Base-by-base conservation (phyloP, 2,329 filamentous ascomycete genomes). In the Pseudocercospora ulei region DNA sequence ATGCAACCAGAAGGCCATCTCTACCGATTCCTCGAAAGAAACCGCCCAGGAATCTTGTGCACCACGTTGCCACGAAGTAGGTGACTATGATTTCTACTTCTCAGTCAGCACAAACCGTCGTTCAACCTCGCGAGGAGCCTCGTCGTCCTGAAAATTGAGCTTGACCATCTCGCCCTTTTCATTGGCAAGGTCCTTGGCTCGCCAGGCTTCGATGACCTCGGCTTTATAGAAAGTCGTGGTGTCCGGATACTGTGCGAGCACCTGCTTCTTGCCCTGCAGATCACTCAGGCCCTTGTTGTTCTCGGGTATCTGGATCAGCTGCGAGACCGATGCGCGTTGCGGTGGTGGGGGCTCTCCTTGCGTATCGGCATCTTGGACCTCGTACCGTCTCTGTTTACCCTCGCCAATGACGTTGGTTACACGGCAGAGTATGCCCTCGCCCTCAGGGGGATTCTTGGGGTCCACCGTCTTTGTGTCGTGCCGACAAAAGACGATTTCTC, bases 181-280 rank as follows among this genome's bases (percentile, higher is more conserved):
- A 42, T 50, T 46, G n/a, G 38, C 40, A 33, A 44, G 37, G 17
- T 56, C 58, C 42, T 62, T 62, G 5, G 54, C 55, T 16, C 51
- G 57, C 64, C 66, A 68, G 4, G 53, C 50, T 5, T 59, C 59
- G 6, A 62, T 64, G 3, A 70, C 67, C 47, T 70, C 67, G 1
- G 68, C 68, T 46, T 67, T 68, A 51, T 71, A 71, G 46, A 71
- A 71, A 1, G 68, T 71, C n/a, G 68, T 70, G 5, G 68, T 71
- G 12, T 65, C 63, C 1, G 68, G 68, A 45, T 71, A 71, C 38
- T 70, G 58, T 18, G 68, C 68, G 4, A 71, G 54, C 1, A 71
- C 68, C n/a, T 63, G 55, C 43, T 58, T 62, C 4, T 62, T 59
- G 28, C 63, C 60, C 8, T 54, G 48, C 12, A 70, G 49, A 40